Evolutionary conservation across 2,329 filamentous ascomycete species (phyloP), one percentile per base, ranked within the genome.

Genomic region (Aspergillus awamori): DNA sequence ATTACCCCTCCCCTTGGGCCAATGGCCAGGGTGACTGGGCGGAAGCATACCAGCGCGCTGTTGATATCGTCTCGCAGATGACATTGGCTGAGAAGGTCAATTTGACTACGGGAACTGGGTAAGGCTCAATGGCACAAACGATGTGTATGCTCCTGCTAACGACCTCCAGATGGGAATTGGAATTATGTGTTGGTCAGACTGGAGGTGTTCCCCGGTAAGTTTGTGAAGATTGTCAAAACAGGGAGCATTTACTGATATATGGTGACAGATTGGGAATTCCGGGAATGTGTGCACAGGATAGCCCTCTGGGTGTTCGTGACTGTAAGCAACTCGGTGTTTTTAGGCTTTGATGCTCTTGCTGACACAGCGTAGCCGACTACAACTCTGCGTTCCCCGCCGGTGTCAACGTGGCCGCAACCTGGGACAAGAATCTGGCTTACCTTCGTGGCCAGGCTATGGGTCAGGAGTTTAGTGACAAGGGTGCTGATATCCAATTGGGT

Each of bases 81-180:
- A 96, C 92, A 0, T 82, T 97, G 38, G 73, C 87, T 10, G 93
- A 97, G 76, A 97, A 97, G 80, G 92, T 98, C 77, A 98, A 98
- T 76, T 76, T 99, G 65, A 98, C 94, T 2, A 97, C 93, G 0
- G 94, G 94, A 75, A 86, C 90, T 65, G 93, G 93, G 86, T 94
- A 79, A 76, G 87, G 79, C 67, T 43, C 39, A 17, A n/a, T 5
- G 51, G 48, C 4, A 13, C 22, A 48, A 20, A 20, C 20, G 20
- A 30, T 4, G 8, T 20, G 38, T 8, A 30, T 39, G 26, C 4
- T 51, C 33, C 58, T 39, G 63, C 62, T 59, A 47, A 60, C 48
- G 22, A 39, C 1, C 2, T 24, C 48, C 20, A 87, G 87, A 47
- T 92, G 89, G 89, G 75, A 84, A 75, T 80, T 85, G 53, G 90